Percentiles rank a stretch among this genome's conserved stretches.
Evolutionary conservation across 139 green algal species (phyloP).

Genomic region (Chlorella sp.): DNA sequence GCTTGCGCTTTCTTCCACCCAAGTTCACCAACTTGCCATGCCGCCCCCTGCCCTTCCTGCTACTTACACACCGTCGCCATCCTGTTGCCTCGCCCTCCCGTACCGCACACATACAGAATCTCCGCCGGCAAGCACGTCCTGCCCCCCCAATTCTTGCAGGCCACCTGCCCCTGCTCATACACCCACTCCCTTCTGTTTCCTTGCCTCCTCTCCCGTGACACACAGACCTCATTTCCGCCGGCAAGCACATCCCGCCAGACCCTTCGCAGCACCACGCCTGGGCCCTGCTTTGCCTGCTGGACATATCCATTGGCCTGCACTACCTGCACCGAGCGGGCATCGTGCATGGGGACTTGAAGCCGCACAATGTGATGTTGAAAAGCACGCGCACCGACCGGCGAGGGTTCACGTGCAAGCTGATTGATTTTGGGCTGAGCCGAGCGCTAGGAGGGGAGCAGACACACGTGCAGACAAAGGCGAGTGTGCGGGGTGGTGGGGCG

Average conservation of each 20-base stretch:
- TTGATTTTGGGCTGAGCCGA: slow-evolving; percentile 17
- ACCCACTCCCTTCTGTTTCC: too few species aligned
- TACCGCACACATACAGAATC: neutral
- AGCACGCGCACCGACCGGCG: slow-evolving; percentile 56
- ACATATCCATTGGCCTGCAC: slow-evolving; percentile 39
- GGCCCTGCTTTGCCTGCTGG: slow-evolving; percentile 41
- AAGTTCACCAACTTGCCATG: too few species aligned
- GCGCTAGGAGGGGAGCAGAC: neutral
- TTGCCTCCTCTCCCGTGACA: too few species aligned
- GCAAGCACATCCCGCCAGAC: neutral
- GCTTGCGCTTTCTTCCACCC: too few species aligned
- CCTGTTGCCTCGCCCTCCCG: too few species aligned
- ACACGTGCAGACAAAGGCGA: neutral
- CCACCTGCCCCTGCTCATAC: too few species aligned
- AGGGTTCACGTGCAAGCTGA: slow-evolving; percentile 80
- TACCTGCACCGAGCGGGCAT: slow-evolving; percentile 68
- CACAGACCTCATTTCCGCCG: neutral
- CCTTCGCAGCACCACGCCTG: slow-evolving; percentile 9
- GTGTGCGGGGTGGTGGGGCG: neutral
- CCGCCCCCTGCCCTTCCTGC: too few species aligned
- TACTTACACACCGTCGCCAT: too few species aligned
- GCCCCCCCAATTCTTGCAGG: neutral
- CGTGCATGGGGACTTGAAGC: slow-evolving; percentile 80
- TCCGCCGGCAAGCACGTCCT: neutral
- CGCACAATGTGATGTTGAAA: slow-evolving; percentile 78